A percentile compares a stretch with the other conserved stretches of the same genome.
Conservation (phyloP, 140 eudicot genomes). For the Anethum foeniculum region DNA sequence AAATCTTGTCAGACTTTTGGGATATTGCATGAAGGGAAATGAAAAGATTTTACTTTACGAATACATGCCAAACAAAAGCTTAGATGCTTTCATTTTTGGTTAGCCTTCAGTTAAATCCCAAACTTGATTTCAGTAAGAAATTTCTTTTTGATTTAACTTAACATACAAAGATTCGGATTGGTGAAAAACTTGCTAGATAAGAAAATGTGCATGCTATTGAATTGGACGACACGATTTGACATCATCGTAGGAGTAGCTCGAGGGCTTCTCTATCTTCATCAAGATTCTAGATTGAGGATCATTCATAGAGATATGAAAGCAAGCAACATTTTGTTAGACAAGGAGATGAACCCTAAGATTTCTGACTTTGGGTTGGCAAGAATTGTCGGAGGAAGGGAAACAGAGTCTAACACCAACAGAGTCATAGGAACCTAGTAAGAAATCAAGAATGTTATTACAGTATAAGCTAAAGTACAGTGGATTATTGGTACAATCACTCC, state of each 20-base stretch:
- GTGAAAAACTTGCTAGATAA: not conserved
- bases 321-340: slow-evolving; percentile 6
- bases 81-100: slow-evolving; percentile 10
- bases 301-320: slow-evolving; percentile 13
- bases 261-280: slow-evolving; percentile 8
- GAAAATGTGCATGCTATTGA: not conserved
- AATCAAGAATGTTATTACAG: not conserved
- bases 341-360: slow-evolving; percentile 6
- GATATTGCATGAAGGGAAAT: slow-evolving; percentile 1
- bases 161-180: not conserved
- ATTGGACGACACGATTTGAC: not conserved
- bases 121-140: not conserved
- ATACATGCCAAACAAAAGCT: slow-evolving; percentile 2
- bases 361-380: slow-evolving; percentile 9
- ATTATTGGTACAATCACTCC: not conserved
- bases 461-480: not conserved
- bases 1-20: slow-evolving; percentile 5
- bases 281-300: slow-evolving; percentile 4
- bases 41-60: slow-evolving; percentile 5
- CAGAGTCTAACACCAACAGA: not conserved
- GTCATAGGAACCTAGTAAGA: slow-evolving; percentile 4
- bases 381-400: not conserved
- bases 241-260: slow-evolving; percentile 4
- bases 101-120: not conserved
- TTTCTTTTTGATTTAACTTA: not conserved